phyloP scores from a whole-genome alignment of 805 yeast genomes.

The Lachancea fermentati region DNA sequence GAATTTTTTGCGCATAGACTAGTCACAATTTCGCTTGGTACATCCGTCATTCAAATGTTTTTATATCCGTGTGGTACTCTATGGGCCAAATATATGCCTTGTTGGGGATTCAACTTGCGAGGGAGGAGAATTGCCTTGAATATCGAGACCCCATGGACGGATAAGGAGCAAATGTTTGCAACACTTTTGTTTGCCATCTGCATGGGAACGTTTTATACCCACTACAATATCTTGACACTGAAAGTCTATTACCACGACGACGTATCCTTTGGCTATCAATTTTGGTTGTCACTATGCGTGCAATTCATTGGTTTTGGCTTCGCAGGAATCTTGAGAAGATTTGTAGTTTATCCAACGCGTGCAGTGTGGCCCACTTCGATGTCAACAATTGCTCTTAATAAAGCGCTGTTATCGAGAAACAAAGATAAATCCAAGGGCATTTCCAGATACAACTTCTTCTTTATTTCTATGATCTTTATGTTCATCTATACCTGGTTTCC shows the following conservation, averaged over 20 bases:
- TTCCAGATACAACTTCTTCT: slow-evolving; percentile 33
- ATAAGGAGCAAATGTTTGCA: slow-evolving; percentile 61
- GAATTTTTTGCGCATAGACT: slow-evolving; percentile 52
- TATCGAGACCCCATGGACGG: slow-evolving; percentile 56
- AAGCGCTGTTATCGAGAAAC: slow-evolving; percentile 39
- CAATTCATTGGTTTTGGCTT: slow-evolving; percentile 63
- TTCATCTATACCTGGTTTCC: slow-evolving; percentile 44
- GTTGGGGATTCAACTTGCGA: slow-evolving; percentile 36
- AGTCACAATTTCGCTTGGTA: slow-evolving; percentile 42
- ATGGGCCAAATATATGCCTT: slow-evolving; percentile 41
- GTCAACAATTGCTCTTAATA: slow-evolving; percentile 45
- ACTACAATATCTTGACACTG: slow-evolving; percentile 35
- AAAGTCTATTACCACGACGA: slow-evolving; percentile 28
- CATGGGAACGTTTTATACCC: slow-evolving; percentile 33
- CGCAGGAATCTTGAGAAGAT: slow-evolving; percentile 58
- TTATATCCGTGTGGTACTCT: slow-evolving; percentile 42
- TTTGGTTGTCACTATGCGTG: slow-evolving; percentile 47
- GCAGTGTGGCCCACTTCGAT: slow-evolving; percentile 51
- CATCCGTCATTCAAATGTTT: slow-evolving; percentile 43
- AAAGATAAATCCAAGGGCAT: slow-evolving; percentile 32
- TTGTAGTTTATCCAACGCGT: slow-evolving; percentile 46
- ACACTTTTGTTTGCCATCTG: slow-evolving; percentile 41
- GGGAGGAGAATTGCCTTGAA: slow-evolving; percentile 42
- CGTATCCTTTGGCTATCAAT: slow-evolving; percentile 45
- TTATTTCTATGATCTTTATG: slow-evolving; percentile 29